phyloP scores from a whole-genome alignment of 257 asterid genomes.

The Rauvolfia tetraphylla region DNA sequence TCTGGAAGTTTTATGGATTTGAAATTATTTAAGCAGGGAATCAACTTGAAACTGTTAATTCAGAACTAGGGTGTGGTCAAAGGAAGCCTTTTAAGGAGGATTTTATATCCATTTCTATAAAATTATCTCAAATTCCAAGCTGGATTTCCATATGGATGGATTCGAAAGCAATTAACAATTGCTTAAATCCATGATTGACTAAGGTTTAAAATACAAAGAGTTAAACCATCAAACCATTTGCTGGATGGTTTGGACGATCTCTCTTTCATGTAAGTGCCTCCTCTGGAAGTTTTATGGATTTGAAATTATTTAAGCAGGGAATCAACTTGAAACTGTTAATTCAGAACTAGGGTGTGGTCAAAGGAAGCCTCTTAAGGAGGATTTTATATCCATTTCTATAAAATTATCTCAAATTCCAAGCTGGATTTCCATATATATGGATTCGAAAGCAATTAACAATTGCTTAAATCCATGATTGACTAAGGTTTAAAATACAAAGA shows the following conservation, averaged over 20 bases:
- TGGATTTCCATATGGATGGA: not conserved
- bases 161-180: not conserved
- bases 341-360: not conserved
- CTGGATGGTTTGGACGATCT: slow-evolving; percentile 99
- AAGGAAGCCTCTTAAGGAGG: not conserved
- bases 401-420: not conserved
- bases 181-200: not conserved
- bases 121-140: not conserved
- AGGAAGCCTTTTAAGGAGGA: not conserved
- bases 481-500: not conserved
- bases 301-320: not conserved
- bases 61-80: not conserved
- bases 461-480: not conserved
- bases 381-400: not conserved
- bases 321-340: not conserved
- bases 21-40: not conserved
- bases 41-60: not conserved
- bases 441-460: not conserved
- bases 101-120: not conserved
- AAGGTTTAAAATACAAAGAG: not conserved
- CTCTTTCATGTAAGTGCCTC: slow-evolving; percentile 86
- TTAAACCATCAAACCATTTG: slow-evolving; percentile 41
- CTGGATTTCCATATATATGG: not conserved
- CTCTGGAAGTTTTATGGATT: slow-evolving; percentile 4
- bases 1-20: slow-evolving; percentile 4